These are phyloP conservation scores for Halophytophthora batemanensis DNA, from an alignment of 352 stramenopile genomes.

Conservation along the genomic window DNA sequence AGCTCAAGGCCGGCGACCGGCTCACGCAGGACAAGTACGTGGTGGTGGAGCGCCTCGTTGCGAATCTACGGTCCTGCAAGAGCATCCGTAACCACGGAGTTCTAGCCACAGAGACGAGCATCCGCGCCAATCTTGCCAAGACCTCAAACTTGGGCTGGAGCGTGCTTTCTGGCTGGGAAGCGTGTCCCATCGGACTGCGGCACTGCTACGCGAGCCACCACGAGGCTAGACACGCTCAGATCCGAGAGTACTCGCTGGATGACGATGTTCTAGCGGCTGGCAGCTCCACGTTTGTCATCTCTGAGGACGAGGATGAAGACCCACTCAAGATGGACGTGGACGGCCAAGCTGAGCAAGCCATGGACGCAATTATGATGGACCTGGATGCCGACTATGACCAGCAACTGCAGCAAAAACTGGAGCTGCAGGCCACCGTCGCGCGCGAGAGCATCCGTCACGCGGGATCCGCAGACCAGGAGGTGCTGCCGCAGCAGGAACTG, in stretches of 20 bases:
- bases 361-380: conserved; percentile 47
- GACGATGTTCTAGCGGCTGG: conserved; percentile 36
- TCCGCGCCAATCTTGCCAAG: conserved; percentile 16
- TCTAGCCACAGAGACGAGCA: conserved; percentile 20
- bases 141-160: conserved; percentile 25
- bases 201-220: conserved; percentile 27
- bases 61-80: conserved; percentile 41
- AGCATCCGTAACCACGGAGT: conserved; percentile 45
- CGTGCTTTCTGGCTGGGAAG: conserved; percentile 33
- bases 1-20: conserved; percentile 17
- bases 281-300: conserved; percentile 29
- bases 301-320: conserved; percentile 23
- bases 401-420: conserved; percentile 27
- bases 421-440: conserved; percentile 40
- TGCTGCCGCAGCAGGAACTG: conserved; percentile 67
- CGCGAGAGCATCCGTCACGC: conserved; percentile 48
- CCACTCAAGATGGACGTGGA: conserved; percentile 13
- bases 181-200: conserved; percentile 45
- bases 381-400: conserved; percentile 49
- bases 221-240: conserved; percentile 18
- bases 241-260: conserved; percentile 44
- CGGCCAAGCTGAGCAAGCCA: conserved; percentile 31
- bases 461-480: conserved; percentile 22
- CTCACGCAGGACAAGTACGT: conserved; percentile 1
- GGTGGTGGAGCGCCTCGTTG: conserved; percentile 35